Conservation (phyloP, 345 rosid species). For the Cardiospermum halicacabum region DNA sequence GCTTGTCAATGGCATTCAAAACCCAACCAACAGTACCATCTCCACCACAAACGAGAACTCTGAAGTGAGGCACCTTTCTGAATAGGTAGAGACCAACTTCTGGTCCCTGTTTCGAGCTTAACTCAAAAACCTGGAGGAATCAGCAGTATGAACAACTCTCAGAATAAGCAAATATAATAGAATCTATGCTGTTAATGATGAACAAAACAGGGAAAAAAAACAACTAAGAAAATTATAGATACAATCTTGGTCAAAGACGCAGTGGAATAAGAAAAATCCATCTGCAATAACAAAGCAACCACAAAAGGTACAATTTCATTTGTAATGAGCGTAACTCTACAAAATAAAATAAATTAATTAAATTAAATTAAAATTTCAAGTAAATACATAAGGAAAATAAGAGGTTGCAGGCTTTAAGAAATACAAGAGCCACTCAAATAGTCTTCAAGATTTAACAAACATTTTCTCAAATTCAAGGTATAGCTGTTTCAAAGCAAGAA, state of each 20-base stretch:
- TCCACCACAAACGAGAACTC: constrained; percentile 91
- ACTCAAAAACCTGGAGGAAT: constrained; percentile 64
- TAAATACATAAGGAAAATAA: not conserved
- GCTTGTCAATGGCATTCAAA: constrained; percentile 77
- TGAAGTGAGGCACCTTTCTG: constrained; percentile 82
- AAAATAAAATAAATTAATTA: no score
- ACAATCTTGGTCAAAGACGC: not conserved
- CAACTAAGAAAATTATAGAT: no score
- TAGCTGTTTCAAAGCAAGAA: not conserved
- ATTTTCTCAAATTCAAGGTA: not conserved
- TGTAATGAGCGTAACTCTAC: no score
- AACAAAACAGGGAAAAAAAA: not conserved
- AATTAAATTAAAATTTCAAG: no score
- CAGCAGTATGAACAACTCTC: constrained; percentile 14
- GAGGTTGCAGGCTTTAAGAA: not conserved
- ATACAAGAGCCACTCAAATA: not conserved
- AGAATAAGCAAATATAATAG: not conserved
- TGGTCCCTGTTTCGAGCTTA: constrained; percentile 75
- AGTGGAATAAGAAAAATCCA: not conserved
- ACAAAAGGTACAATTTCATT: not conserved
- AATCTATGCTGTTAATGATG: not conserved
- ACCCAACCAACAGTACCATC: constrained; percentile 98
- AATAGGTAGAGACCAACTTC: constrained; percentile 79
- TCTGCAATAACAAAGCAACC: not conserved
- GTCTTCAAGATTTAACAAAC: not conserved